Evolutionary conservation across 2,329 filamentous ascomycete species (phyloP).

Genomic region (Fusarium compactum): DNA sequence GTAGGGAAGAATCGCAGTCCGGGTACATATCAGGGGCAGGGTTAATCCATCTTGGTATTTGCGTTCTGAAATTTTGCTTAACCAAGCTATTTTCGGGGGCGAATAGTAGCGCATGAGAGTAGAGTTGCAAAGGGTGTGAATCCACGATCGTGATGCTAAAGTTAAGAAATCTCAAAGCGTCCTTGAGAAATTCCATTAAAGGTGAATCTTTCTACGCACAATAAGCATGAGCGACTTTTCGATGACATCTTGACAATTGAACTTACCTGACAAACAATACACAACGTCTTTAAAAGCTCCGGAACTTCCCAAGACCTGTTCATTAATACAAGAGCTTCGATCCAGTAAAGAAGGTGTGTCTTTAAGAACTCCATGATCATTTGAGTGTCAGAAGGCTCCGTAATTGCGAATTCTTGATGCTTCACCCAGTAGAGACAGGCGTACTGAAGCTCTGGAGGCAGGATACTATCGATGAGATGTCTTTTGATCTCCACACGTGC

Average conservation of each 20-base stretch:
- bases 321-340: not conserved
- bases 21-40: fast-evolving
- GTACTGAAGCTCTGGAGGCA: not conserved
- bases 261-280: not conserved
- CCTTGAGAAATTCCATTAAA: not conserved
- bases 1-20: not conserved
- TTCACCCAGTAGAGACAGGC: not conserved
- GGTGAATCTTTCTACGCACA: not conserved
- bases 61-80: fast-evolving
- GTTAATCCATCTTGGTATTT: not conserved
- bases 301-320: not conserved
- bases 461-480: not conserved
- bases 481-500: not conserved
- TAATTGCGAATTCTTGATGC: not conserved
- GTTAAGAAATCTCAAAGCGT: not conserved
- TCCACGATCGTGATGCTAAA: not conserved
- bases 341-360: not conserved
- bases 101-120: not conserved
- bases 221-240: not conserved
- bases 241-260: not conserved
- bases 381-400: not conserved
- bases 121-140: not conserved
- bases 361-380: not conserved
- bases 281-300: not conserved
- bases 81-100: not conserved